Evolutionary conservation across 2,329 filamentous ascomycete species (phyloP), one percentile per base, ranked within the genome.

Genomic region (Trichoderma oligosporum): DNA sequence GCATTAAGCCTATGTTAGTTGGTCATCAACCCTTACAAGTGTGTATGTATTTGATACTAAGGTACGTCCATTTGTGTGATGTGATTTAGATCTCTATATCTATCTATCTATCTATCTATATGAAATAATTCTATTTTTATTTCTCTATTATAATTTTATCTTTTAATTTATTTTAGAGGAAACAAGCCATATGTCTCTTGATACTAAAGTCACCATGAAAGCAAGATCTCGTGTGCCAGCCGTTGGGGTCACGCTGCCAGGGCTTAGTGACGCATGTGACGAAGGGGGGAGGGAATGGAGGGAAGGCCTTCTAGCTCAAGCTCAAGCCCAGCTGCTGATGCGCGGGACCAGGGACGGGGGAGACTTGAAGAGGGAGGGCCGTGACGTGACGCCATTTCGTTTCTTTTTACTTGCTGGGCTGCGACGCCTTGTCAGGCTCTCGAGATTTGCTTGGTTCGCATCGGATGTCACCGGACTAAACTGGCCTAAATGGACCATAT

Each of bases 201-300:
- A n/a, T n/a, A 7, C 16, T 29, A 18, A 47, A 14, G 24, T 24
- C 33, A 25, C 42, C 33, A 47, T 14, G 45, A 48, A n/a, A 33
- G n/a, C n/a, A 48, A 27, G 20, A 31, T 29, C 22, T 51, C 27
- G 29, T 47, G 45, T 24, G 47, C 42, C 42, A 31, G 42, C 42
- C 42, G 48, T 22, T 31, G 48, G 48, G 47, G 48, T 57, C 54
- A 57, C 54, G 54, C 27, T 55, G 52, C 54, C 54, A 35, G 53
- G 54, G 45, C 38, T 57, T 49, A 39, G 45, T 44, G 45, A 51
- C 54, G 54, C 54, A 57, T 57, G 45, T 57, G 54, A 57, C 54
- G 35, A n/a, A n/a, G n/a, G n/a, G n/a, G n/a, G n/a, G n/a, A n/a
- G n/a, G n/a, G n/a, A n/a, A n/a, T n/a, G n/a, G n/a, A n/a, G 44